Conservation (phyloP, 169 alveolate species). For the Plasmodium sp. region DNA sequence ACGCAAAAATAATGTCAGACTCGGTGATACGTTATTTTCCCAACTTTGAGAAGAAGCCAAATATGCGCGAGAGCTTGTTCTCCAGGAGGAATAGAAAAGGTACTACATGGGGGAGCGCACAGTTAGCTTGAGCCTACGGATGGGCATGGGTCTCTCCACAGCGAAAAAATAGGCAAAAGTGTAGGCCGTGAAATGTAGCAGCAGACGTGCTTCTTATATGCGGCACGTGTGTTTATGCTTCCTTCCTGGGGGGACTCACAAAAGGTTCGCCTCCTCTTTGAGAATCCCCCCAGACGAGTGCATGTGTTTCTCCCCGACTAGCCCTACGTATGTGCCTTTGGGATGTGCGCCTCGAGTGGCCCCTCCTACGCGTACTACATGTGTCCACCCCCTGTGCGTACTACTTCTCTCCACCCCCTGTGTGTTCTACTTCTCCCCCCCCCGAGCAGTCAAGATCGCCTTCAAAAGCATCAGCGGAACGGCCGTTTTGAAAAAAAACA, state of each 20-base stretch:
- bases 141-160: not conserved
- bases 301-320: not conserved
- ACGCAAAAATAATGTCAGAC: slow-evolving; percentile 39
- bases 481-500: slow-evolving; percentile 52
- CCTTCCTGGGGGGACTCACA: no score
- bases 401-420: no score
- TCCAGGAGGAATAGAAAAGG: slow-evolving; percentile 48
- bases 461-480: slow-evolving; percentile 44
- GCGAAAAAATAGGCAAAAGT: not conserved
- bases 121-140: not conserved
- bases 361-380: not conserved
- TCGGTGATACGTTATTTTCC: slow-evolving; percentile 21
- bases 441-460: slow-evolving; percentile 30
- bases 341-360: not conserved
- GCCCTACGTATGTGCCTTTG: not conserved
- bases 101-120: not conserved
- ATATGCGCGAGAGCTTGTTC: slow-evolving; percentile 44
- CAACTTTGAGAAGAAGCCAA: slow-evolving; percentile 41
- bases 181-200: not conserved
- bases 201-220: not conserved
- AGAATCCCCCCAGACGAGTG: not conserved
- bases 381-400: not conserved
- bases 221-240: not conserved
- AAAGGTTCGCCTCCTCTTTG: no score
- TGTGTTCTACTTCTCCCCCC: not conserved